Evolutionary conservation across 805 yeast genomes (phyloP), one percentile per base, ranked within the genome.

Genomic region (Yamadazyma paraphyllophila): DNA sequence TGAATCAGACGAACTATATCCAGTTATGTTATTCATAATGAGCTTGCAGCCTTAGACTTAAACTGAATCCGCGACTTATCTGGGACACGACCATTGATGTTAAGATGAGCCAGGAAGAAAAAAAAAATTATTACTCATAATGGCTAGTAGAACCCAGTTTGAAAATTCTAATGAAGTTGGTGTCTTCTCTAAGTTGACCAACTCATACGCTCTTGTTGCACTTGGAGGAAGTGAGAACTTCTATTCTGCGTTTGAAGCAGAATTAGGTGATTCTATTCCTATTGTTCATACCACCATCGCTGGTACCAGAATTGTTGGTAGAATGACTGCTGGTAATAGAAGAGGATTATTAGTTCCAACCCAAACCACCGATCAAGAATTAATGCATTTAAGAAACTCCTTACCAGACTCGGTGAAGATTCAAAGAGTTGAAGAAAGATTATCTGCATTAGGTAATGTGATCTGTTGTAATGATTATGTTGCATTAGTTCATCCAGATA

Each of bases 391-490:
- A 62, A 82, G 99, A 80, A 94, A 94, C 74, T 83, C 96, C 53
- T 80, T 94, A 58, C 99, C 99, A 12, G 99, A 94, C 61, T 69
- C 83, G 42, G 97, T 94, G 56, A 91, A 87, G 70, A 90, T 94
- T 59, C 99, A 94, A 73, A 82, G 99, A 67, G 96, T 95, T 33
- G 99, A 94, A 71, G 99, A 94, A 74, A 83, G 99, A 65, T 76
- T 94, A 52, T 87, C 96, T 43, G 99, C 99, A 11, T 74, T 94
- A 55, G 99, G 99, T 59, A 94, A 94, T 59, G 99, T 94, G 52
- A 90, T 94, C 61, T 92, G 98, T 71, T 92, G 98, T 73, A 94
- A 94, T 69, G 99, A 94, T 69, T 94, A 94, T 65, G 99, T 95
- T 58, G 99, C 99, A 3, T 79, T 94, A 54, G 99, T 94, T 44